Evolutionary conservation across 140 eudicot species (phyloP).

Genomic region (Cichorium intybus): DNA sequence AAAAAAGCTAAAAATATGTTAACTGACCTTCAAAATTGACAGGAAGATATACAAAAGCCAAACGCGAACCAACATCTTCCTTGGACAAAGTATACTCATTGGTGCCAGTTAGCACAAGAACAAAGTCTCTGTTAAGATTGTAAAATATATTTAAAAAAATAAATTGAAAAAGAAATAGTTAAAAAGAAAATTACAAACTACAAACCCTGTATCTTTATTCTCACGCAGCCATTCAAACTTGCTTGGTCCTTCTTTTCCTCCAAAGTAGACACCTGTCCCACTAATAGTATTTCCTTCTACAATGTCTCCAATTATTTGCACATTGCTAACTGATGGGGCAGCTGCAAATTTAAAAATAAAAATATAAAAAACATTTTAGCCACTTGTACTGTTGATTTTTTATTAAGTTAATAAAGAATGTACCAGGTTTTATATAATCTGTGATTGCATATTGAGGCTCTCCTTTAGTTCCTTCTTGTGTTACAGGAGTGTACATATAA

Average conservation of each 20-base stretch:
- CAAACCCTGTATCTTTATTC: conserved; percentile 81
- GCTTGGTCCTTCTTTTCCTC: conserved; percentile 99
- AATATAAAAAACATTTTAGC: conserved; percentile 3
- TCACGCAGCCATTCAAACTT: conserved; percentile 96
- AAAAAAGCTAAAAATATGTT: conserved; percentile 7
- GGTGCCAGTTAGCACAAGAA: conserved; percentile 65
- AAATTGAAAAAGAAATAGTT: neutral
- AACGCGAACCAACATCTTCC: conserved; percentile 77
- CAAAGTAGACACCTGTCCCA: conserved; percentile 87
- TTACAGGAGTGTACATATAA: conserved; percentile 94
- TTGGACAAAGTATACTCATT: conserved; percentile 68
- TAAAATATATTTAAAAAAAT: conserved; percentile 7
- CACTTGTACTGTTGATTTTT: neutral
- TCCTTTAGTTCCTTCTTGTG: conserved; percentile 96
- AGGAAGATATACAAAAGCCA: conserved; percentile 84
- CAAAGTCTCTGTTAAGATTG: conserved; percentile 55
- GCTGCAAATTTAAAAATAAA: conserved; percentile 43
- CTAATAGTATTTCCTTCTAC: conserved; percentile 68
- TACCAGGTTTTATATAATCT: conserved; percentile 91
- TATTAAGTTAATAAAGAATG: conserved; percentile 5
- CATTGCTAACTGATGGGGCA: conserved; percentile 84
- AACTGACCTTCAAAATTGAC: conserved; percentile 80
- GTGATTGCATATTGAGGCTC: conserved; percentile 99
- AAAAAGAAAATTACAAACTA: neutral
- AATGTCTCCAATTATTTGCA: conserved; percentile 67